Base-by-base conservation (phyloP, 352 stramenopile species). In the Pythium monospermum region DNA sequence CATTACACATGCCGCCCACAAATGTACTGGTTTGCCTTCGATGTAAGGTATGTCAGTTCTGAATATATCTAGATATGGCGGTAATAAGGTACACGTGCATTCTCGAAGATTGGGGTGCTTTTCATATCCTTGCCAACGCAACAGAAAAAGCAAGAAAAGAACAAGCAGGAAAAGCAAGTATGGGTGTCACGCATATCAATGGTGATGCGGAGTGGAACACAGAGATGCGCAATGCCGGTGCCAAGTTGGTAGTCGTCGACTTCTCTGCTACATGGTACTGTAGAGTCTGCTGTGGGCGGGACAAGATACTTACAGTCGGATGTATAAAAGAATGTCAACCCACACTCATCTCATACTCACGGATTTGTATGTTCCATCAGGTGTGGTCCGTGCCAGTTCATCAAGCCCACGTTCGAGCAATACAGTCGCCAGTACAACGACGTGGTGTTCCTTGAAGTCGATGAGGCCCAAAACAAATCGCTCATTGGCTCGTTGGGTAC, bases 181-280 rank as follows among this genome's bases (percentile, higher is more conserved):
- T 94, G 83, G 69, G 73, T 37, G 83, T 94, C 27, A 72, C 74
- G 27, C 61, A 85, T 38, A 83, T 94, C 46, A 55, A 68, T 26
- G 79, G 81, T 40, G 75, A 92, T 27, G 69, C 65, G 11, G 83
- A 93, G 53, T 94, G 78, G 73, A 90, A 92, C 68, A 56, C 76
- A 61, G 68, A 87, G 64, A 83, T 92, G 69, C 62, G 73, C 45
- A 64, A 60, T 33, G 83, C 83, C 16, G 74, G 80, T 25, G 80
- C 76, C n/a, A 92, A 94, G 59, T 71, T 94, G n/a, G 82, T 94
- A n/a, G 81, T 94, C 8, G 83, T 87, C 19, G 81, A 94, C 64
- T 94, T 94, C 47, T 92, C 81, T 3, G 83, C 83, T 32, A 83
- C 79, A 15, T 94, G 83, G 83, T 94, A 64, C 60, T 65, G 61